Base-by-base conservation (phyloP, 192 early-diverging fungal species). In the Backusella parvicylindrica region DNA sequence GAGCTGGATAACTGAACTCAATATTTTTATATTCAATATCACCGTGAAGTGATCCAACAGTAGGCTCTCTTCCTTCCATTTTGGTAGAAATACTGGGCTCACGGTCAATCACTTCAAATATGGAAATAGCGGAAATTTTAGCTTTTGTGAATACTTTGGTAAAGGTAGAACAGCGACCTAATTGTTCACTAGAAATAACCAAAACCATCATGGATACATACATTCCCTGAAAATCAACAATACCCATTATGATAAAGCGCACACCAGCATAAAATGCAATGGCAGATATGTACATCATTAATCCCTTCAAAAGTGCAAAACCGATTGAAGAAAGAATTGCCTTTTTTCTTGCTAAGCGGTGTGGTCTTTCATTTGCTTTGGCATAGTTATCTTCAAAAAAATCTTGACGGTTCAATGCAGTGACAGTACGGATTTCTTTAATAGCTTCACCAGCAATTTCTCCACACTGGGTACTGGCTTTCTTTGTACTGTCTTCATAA, bases 371-470 rank as follows among this genome's bases (percentile, higher is more conserved):
- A 71, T 91, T 91, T 65, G 89, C 87, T 3, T 81, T 77, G 26
- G 77, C 66, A 75, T 91, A 98, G 47, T 84, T 81, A 15, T 80
- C 68, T 71, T 89, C 87, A 76, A 98, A 96, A 26, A 81, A 80
- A 31, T 84, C 73, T 80, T 95, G 89, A 47, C 89, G 87, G 7
- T 86, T 92, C 26, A 98, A 83, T 6, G 94, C n/a, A n/a, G n/a
- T n/a, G 86, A 28, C 91, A 87, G 74, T n/a, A n/a, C n/a, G n/a
- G n/a, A n/a, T n/a, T n/a, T n/a, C n/a, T n/a, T n/a, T n/a, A n/a
- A n/a, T n/a, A n/a, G n/a, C n/a, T n/a, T n/a, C n/a, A n/a, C 87
- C 84, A 23, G 95, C 93, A 64, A 93, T 87, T 79, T 95, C 89
- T 64, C 91, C 93, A 7, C 91, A 90, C 30, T 84, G 72, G 67